A percentile compares a stretch with the other conserved stretches of the same genome.
Evolutionary conservation across 257 asterid genomes (phyloP).

Genomic region (Solanum paucissectum): DNA sequence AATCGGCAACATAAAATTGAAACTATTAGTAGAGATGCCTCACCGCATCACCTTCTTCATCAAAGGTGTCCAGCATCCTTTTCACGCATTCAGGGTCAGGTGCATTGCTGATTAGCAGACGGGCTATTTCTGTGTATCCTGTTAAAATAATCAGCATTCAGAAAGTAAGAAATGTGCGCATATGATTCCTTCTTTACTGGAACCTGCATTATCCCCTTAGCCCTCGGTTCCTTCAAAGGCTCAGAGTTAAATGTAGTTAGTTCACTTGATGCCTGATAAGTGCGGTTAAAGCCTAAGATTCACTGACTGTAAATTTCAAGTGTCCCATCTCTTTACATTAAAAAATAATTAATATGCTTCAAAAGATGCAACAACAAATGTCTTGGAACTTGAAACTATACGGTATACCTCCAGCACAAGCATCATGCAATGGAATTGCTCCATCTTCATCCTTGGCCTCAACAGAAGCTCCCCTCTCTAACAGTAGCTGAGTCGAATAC

Average conservation of each 20-base stretch:
- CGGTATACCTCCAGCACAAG: constrained; percentile 74
- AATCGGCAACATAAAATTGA: not conserved
- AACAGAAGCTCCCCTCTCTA: constrained; percentile 66
- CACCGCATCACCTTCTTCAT: constrained; percentile 75
- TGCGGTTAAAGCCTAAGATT: not conserved
- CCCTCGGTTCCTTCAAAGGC: not conserved
- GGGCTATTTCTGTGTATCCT: constrained; percentile 63
- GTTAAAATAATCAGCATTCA: not conserved
- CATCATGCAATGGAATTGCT: constrained; percentile 80
- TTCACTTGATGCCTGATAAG: not conserved
- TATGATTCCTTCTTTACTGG: not conserved
- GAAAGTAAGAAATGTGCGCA: not conserved
- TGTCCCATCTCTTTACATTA: not conserved
- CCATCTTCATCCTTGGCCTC: constrained; percentile 73
- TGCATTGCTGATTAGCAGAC: constrained; percentile 32
- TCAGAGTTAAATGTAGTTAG: not conserved
- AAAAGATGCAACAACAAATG: not conserved
- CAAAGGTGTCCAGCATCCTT: constrained; percentile 61
- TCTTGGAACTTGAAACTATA: not conserved
- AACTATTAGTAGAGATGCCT: constrained; percentile 11
- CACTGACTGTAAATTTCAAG: not conserved
- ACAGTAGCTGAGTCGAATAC: constrained; percentile 36
- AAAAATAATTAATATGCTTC: not conserved
- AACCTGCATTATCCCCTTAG: not conserved
- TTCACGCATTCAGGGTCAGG: constrained; percentile 35